These are phyloP conservation scores for Heteromeles arbutifolia DNA, from an alignment of 306 rosid genomes.

Conservation along the genomic window DNA sequence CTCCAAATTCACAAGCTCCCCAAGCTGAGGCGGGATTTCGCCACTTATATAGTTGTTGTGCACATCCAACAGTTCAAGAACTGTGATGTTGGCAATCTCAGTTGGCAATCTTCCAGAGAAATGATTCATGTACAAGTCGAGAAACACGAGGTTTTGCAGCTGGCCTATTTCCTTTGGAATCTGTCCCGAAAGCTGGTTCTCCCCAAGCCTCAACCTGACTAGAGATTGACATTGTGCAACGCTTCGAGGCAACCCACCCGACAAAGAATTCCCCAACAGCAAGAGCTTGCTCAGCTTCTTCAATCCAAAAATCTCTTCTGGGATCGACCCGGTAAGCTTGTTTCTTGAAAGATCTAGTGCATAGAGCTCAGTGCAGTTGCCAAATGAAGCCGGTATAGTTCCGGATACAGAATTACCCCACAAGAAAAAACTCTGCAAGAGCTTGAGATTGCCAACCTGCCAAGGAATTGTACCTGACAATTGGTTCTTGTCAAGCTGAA, in stretches of 20 bases:
- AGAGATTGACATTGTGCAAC: slow-evolving; percentile 72
- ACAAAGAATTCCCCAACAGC: slow-evolving; percentile 80
- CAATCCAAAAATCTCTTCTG: slow-evolving; percentile 84
- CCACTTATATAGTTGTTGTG: slow-evolving; percentile 75
- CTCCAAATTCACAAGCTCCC: slow-evolving; percentile 82
- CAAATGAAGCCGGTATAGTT: slow-evolving; percentile 74
- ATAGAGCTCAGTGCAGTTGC: slow-evolving; percentile 84
- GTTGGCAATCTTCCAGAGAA: slow-evolving; percentile 71
- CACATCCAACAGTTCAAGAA: slow-evolving; percentile 83
- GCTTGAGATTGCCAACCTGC: slow-evolving; percentile 67
- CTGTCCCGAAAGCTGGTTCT: slow-evolving; percentile 81
- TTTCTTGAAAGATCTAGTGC: slow-evolving; percentile 95
- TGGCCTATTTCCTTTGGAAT: slow-evolving; percentile 85
- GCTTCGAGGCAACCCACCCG: slow-evolving; percentile 61
- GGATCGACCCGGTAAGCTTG: slow-evolving; percentile 80
- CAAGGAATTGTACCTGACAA: slow-evolving; percentile 81
- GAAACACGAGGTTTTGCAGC: slow-evolving; percentile 84
- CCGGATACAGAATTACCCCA: slow-evolving; percentile 94
- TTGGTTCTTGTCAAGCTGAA: slow-evolving; percentile 93
- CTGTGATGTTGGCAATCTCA: slow-evolving; percentile 79
- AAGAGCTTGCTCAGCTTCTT: slow-evolving; percentile 92
- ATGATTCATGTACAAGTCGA: slow-evolving; percentile 84
- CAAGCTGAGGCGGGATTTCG: slow-evolving; percentile 63
- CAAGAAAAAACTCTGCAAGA: slow-evolving; percentile 70
- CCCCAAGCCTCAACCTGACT: slow-evolving; percentile 87